phyloP scores from a whole-genome alignment of 2,329 filamentous ascomycete genomes.

The Neofusicoccum sp. region DNA sequence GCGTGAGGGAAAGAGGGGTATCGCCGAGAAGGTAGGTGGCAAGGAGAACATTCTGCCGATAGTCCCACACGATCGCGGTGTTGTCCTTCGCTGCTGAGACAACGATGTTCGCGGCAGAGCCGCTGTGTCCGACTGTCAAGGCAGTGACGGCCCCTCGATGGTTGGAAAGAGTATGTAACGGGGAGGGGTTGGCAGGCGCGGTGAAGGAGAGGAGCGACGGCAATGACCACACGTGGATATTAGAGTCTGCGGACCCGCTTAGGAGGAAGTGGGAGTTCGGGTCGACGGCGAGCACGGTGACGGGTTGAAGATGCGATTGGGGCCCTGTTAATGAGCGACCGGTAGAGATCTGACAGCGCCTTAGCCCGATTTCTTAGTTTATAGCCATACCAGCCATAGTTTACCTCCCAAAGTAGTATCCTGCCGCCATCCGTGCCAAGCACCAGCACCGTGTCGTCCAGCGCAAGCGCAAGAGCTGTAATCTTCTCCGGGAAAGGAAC shows the following conservation, averaged over 20 bases:
- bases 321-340: slow-evolving; percentile 76
- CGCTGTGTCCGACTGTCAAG: slow-evolving; percentile 65
- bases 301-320: slow-evolving; percentile 75
- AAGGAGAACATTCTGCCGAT: slow-evolving; percentile 73
- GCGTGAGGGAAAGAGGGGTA: slow-evolving; percentile 69
- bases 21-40: slow-evolving; percentile 80
- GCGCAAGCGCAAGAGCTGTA: slow-evolving; percentile 72
- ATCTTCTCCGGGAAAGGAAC: slow-evolving; percentile 89
- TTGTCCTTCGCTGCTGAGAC: slow-evolving; percentile 84
- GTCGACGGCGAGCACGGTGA: slow-evolving; percentile 73
- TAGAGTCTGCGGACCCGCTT: slow-evolving; percentile 82
- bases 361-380: slow-evolving; percentile 35
- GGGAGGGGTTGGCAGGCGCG: slow-evolving; percentile 57
- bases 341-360: slow-evolving; percentile 64
- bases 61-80: slow-evolving; percentile 92
- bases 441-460: slow-evolving; percentile 68
- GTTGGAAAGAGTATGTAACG: slow-evolving; percentile 74
- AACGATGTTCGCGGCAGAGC: slow-evolving; percentile 76
- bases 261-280: slow-evolving; percentile 73
- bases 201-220: slow-evolving; percentile 70
- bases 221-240: slow-evolving; percentile 89
- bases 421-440: slow-evolving; percentile 84
- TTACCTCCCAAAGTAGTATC: slow-evolving; percentile 90
- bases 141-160: slow-evolving; percentile 74
- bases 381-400: slow-evolving; percentile 32